Conservation (phyloP, 176 grass and related monocot species). For the Pharus latifolius region DNA sequence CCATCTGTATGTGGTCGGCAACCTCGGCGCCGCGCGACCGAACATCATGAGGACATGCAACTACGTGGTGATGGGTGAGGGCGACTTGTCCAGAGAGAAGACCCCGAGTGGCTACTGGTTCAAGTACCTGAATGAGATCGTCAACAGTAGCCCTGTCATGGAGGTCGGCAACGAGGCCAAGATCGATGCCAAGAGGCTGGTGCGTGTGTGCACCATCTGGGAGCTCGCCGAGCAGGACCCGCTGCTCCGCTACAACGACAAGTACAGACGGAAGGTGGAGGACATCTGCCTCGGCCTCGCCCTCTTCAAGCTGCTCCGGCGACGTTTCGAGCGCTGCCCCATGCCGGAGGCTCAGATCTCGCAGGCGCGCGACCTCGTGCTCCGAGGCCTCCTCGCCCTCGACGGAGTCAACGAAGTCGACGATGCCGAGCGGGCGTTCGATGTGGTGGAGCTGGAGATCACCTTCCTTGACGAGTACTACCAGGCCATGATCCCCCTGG, state of each 20-base stretch:
- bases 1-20: background rate
- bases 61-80: conserved; percentile 18
- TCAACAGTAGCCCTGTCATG: background rate
- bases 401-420: background rate
- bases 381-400: background rate
- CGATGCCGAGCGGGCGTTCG: background rate
- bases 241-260: background rate
- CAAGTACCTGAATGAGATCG: background rate
- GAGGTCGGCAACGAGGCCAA: background rate
- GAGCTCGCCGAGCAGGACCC: background rate
- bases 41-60: background rate
- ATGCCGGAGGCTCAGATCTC: background rate
- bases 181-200: background rate
- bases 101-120: background rate
- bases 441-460: conserved; percentile 14
- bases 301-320: conserved; percentile 17
- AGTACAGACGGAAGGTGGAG: background rate
- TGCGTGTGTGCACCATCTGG: conserved; percentile 9
- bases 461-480: conserved; percentile 23
- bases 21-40: background rate
- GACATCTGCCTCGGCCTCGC: conserved; percentile 10
- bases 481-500: conserved; percentile 24
- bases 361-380: background rate
- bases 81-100: background rate
- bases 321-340: background rate